Evolutionary conservation across 2,329 filamentous ascomycete species (phyloP), one percentile per base, ranked within the genome.

Genomic region (Sporothrix brasiliensis): DNA sequence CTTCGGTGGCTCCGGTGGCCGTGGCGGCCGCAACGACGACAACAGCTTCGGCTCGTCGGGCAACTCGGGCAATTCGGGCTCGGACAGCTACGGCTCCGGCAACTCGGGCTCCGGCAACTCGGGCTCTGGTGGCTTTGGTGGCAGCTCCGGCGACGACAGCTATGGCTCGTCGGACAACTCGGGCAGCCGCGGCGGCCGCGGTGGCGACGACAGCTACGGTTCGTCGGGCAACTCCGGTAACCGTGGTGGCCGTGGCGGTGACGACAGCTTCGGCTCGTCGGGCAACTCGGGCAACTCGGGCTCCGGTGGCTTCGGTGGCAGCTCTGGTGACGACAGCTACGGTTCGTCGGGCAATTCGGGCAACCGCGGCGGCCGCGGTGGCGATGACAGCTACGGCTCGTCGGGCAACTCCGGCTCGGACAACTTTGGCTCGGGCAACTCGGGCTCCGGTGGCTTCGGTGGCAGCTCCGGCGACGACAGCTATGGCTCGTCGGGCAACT

Each of bases 91-190:
- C 10, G 56, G 56, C 56, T 60, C 30, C 24, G 50, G 53, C 72
- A 74, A 66, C 60, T 75, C 75, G 68, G 75, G 70, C 67, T 75
- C 72, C 9, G 75, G 74, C 65, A 72, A 72, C 66, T 67, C 69
- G 2, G 73, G 74, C 69, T 72, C 72, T 5, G 54, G 30, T 50
- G 41, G 53, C 67, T 68, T 2, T 7, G 63, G 58, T 27, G 27
- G 58, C 52, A 49, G 24, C 67, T 68, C 70, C 44, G 71, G 73
- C n/a, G n/a, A 6, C 69, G 70, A 72, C 71, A 49, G 39, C 24
- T 76, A 75, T 41, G 66, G 73, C 63, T 72, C 72, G 9, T 75
- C 41, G 34, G 70, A 50, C n/a, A 19, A 54, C 54, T 71, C 52
- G 68, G 76, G 74, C 66, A 70, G 74, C 53, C 61, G 39, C n/a